These are phyloP conservation scores for Dendrothele bispora DNA, from an alignment of 768 basidiomycete genomes.

Conservation along the genomic window DNA sequence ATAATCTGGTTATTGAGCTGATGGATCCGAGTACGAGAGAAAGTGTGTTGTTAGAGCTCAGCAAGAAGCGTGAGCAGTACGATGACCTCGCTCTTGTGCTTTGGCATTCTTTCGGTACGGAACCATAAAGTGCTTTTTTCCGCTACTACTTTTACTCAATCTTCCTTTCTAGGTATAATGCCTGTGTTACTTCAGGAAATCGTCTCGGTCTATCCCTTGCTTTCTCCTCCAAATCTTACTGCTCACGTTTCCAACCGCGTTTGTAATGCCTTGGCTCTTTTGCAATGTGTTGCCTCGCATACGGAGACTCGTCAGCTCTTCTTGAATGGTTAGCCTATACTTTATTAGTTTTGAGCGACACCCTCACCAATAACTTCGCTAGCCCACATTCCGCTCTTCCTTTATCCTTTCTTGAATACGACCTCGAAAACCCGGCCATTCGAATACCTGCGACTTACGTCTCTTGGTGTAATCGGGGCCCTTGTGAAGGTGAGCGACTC, in stretches of 20 bases:
- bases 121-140: not conserved
- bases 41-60: slow-evolving; percentile 88
- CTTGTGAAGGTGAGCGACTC: slow-evolving; percentile 84
- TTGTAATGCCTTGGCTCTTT: slow-evolving; percentile 95
- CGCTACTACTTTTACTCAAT: not conserved
- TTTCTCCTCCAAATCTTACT: slow-evolving; percentile 93
- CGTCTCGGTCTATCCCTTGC: slow-evolving; percentile 94
- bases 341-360: slow-evolving; percentile 33
- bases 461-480: slow-evolving; percentile 98
- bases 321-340: slow-evolving; percentile 70
- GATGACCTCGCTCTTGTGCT: slow-evolving; percentile 96
- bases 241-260: slow-evolving; percentile 98
- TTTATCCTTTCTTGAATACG: slow-evolving; percentile 98
- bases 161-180: slow-evolving; percentile 79
- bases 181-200: slow-evolving; percentile 96
- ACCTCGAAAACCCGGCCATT: slow-evolving; percentile 99
- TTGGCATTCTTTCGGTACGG: slow-evolving; percentile 95
- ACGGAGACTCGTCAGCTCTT: slow-evolving; percentile 94
- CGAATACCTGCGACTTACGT: slow-evolving; percentile 98
- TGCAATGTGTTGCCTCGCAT: slow-evolving; percentile 98
- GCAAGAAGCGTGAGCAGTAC: slow-evolving; percentile 98
- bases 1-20: slow-evolving; percentile 84
- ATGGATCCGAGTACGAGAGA: slow-evolving; percentile 85
- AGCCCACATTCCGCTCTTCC: slow-evolving; percentile 98
- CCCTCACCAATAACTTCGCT: slow-evolving; percentile 61